A percentile compares a stretch with the other conserved stretches of the same genome.
Evolutionary conservation across 2,329 filamentous ascomycete genomes (phyloP).

Genomic region (Sarocladium kiliense): DNA sequence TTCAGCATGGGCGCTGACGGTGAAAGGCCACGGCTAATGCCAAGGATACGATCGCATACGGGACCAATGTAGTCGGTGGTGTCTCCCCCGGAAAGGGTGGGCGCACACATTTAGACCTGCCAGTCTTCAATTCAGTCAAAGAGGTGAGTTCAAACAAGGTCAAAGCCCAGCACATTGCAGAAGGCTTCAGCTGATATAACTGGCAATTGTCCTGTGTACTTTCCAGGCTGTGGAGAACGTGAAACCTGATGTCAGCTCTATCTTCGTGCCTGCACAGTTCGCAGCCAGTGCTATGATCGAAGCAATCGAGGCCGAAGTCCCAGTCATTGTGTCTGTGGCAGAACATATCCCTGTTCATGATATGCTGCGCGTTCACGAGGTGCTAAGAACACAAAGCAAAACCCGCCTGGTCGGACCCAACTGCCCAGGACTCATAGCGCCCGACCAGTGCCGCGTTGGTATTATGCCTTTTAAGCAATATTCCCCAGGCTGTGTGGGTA

Average conservation of each 20-base stretch:
- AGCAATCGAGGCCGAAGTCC: constrained; percentile 72
- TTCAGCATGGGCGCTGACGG: no score
- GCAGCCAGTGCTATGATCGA: constrained; percentile 67
- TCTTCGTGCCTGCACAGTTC: constrained; percentile 65
- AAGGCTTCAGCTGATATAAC: no score
- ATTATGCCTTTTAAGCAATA: constrained; percentile 38
- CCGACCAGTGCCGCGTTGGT: constrained; percentile 54
- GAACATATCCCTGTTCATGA: constrained; percentile 78
- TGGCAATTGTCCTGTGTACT: no score
- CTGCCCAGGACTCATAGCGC: constrained; percentile 87
- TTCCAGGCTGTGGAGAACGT: constrained; percentile 29
- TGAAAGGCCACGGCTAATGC: constrained; percentile 35
- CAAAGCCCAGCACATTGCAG: no score
- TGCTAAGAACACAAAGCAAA: constrained; percentile 65
- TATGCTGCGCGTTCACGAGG: constrained; percentile 64
- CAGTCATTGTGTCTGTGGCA: constrained; percentile 71
- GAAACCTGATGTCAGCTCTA: constrained; percentile 61
- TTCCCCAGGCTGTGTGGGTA: constrained; percentile 60
- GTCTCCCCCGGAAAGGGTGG: constrained; percentile 32
- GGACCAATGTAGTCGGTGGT: constrained; percentile 31
- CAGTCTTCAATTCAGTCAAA: constrained; percentile 28
- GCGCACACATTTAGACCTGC: constrained; percentile 24
- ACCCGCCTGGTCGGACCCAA: constrained; percentile 84
- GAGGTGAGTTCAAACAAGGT: constrained; percentile 18
- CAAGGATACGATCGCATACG: constrained; percentile 31